These are phyloP conservation scores for Diaporthe citrichinensis DNA, from an alignment of 2,329 filamentous ascomycete species.

Conservation along the genomic window DNA sequence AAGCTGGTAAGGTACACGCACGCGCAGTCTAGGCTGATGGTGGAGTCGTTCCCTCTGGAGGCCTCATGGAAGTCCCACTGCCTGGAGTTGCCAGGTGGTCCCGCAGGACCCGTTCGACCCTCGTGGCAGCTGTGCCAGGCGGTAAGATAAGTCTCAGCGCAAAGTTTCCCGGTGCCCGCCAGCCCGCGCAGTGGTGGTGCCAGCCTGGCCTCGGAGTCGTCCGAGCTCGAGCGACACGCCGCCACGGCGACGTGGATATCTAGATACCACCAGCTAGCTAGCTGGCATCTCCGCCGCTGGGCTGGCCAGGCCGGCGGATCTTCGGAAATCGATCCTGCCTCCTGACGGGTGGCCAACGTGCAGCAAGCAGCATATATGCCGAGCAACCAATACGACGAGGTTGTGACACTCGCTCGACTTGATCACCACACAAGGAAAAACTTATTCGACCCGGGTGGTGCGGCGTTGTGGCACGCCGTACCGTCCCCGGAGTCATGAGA, in stretches of 20 bases:
- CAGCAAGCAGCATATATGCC: neutral
- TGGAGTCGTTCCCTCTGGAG: neutral
- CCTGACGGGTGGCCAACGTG: neutral
- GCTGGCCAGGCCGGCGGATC: neutral
- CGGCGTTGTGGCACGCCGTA: conserved; percentile 2
- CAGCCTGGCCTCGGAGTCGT: conserved; percentile 13
- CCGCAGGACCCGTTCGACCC: conserved; percentile 3
- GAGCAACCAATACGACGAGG: neutral
- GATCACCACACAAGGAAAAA: neutral
- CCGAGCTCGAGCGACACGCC: conserved; percentile 1
- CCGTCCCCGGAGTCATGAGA: neutral
- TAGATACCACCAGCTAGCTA: neutral
- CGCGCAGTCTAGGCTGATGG: neutral
- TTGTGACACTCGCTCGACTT: neutral
- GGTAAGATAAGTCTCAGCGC: neutral
- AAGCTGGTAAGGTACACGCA: neutral
- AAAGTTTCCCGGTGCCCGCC: neutral
- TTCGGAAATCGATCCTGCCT: neutral
- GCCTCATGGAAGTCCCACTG: neutral
- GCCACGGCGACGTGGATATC: neutral
- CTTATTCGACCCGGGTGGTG: neutral
- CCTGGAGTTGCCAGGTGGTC: conserved; percentile 22
- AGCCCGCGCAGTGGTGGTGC: neutral
- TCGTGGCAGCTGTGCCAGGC: conserved; percentile 4
- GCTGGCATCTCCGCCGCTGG: conserved; percentile 1